Evolutionary conservation across 1,284 basidiomycete species (phyloP), one percentile per base, ranked within the genome.

Genomic region (Takashimella koratensis): DNA sequence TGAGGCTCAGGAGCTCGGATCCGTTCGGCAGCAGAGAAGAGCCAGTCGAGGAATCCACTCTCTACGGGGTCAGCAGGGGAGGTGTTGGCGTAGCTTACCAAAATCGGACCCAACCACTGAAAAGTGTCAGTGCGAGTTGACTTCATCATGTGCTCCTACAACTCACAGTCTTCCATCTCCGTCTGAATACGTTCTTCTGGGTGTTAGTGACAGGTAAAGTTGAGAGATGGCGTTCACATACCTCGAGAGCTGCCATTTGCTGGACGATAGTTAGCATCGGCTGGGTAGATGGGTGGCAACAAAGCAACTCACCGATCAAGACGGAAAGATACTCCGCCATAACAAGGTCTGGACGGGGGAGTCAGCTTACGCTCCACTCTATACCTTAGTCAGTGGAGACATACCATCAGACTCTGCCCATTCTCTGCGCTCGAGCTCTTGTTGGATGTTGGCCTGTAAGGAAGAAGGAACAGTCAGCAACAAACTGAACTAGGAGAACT

Each of bases 261-360:
- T 71, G 49, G 30, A 36, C 16, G 30, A 36, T 36, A 8, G 30
- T 36, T 36, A 36, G 30, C 30, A 36, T 8, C 8, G 16, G 16
- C 10, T 36, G 16, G n/a, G 30, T 8, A 36, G 8, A 8, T 8
- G 30, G 30, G 30, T 36, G 30, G 30, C 30, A 36, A 36, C 30
- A 36, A 36, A 16, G 16, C n/a, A 24, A 56, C 71, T 66, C 45
- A 73, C 71, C 66, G 19, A 74, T 62, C 10, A 74, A 52, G 11
- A 74, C 71, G 2, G 66, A 70, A 22, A 74, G 60, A 54, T 74
- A 74, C 54, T 74, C 72, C 11, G 72, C 71, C 72, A 74, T 74
- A 46, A 74, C 72, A 54, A 59, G 62, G 52, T 74, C 72, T 71
- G 26, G 20, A n/a, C n/a, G n/a, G n/a, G n/a, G n/a, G n/a, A n/a